Base-by-base conservation (phyloP, 352 stramenopile genomes). In the Pythium dissimile region DNA sequence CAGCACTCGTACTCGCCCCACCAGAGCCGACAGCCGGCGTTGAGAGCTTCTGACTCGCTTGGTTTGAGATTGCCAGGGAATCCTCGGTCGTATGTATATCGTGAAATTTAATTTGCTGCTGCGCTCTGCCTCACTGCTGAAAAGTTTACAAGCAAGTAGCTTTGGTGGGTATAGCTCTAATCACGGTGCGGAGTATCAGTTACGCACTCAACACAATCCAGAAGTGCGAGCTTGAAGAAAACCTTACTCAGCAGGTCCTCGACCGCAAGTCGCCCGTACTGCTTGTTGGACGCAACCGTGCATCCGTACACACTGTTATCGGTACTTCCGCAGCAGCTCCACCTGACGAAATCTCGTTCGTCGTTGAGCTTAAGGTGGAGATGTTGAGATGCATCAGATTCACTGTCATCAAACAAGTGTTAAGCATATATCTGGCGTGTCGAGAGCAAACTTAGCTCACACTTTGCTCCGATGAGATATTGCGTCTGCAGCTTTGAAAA, bases 31-130 rank as follows among this genome's bases (percentile, higher is more conserved):
- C 76, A 86, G 1, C 78, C 78, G n/a, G 58, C 53, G 37, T 59
- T 59, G 15, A 60, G 30, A 28, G 61, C 23, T 10, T 30, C 60
- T 3, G 20, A 27, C 26, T 58, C 21, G 21, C 9, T 23, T 27
- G 32, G 39, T 0, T 20, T 20, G 13, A 48, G 31, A 5, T 21
- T 16, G 24, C 21, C 28, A 18, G 65, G 41, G 13, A 69, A 59
- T 1, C 72, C 71, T 9, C 78, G 74, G 24, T 89, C 78, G 41
- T 83, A 89, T 23, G 86, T 64, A 89, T 23, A 89, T 64, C 12
- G 62, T 59, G 39, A 86, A 84, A 1, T 50, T 62, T 6, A 59
- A 11, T 13, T 15, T 51, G 32, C 58, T 41, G 13, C 1, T 38
- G 13, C 23, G 16, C 11, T 52, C 66, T 9, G 59, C 26, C 34